These are phyloP conservation scores for Apiotrichum sp. DNA, from an alignment of 1,284 basidiomycete genomes.

Conservation along the genomic window DNA sequence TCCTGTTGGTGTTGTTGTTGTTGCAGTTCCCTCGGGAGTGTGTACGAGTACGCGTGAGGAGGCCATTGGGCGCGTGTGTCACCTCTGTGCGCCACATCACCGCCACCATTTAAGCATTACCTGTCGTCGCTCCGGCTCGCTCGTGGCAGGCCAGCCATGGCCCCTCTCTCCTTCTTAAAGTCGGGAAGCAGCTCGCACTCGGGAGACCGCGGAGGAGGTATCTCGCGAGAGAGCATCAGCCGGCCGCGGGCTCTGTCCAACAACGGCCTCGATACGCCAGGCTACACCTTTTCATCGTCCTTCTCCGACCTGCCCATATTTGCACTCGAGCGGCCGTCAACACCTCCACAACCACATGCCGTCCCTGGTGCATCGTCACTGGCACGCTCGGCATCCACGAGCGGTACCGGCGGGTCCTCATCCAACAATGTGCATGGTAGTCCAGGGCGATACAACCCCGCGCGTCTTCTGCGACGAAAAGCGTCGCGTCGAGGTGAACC, in stretches of 20 bases:
- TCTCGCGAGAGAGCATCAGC: not conserved
- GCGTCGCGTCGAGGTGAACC: not conserved
- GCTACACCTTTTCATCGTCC: not conserved
- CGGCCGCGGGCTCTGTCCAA: not conserved
- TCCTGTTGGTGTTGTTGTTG: no score
- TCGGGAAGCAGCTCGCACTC: not conserved
- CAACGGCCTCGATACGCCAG: not conserved
- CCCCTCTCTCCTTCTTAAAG: slow-evolving; percentile 8
- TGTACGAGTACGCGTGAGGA: no score
- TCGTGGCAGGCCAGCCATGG: not conserved
- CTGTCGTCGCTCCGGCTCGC: not conserved
- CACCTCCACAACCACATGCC: not conserved
- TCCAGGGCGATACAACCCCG: slow-evolving; percentile 1
- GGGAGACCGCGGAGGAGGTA: not conserved
- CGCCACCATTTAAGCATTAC: not conserved
- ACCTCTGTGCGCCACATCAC: not conserved
- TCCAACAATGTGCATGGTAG: not conserved
- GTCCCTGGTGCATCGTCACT: not conserved
- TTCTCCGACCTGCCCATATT: not conserved
- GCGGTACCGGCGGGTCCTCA: not conserved
- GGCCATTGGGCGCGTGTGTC: not conserved
- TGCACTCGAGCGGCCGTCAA: not conserved
- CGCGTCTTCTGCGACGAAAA: not conserved
- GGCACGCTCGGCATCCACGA: not conserved
- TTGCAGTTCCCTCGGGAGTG: no score